Conservation (phyloP, 2,329 filamentous ascomycete species). For the Clarireedia hainanense region DNA sequence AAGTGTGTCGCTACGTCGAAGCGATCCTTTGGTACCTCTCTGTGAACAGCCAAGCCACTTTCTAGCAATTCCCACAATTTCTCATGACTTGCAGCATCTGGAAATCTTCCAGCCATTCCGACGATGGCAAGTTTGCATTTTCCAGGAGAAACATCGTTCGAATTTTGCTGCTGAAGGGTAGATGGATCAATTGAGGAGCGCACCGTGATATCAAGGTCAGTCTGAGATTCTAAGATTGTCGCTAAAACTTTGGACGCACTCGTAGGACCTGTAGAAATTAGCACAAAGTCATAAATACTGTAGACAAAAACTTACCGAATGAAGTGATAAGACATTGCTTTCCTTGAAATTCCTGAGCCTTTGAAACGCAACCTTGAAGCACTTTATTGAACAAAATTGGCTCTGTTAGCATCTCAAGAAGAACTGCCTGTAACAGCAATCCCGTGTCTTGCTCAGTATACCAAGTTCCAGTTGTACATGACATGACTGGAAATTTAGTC, state of each 20-base stretch:
- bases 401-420: conserved; percentile 43
- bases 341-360: conserved; percentile 34
- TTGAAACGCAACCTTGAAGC: conserved; percentile 39
- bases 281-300: not conserved
- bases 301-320: conserved; percentile 30
- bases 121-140: conserved; percentile 59
- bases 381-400: conserved; percentile 41
- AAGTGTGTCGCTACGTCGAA: conserved; percentile 66
- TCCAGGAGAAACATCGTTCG: conserved; percentile 5
- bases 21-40: conserved; percentile 57
- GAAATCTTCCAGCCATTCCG: conserved; percentile 72
- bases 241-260: conserved; percentile 33
- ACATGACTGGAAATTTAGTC: conserved; percentile 43
- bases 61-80: conserved; percentile 68
- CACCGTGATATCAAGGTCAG: conserved; percentile 4
- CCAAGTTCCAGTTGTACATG: conserved; percentile 32
- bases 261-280: conserved; percentile 39
- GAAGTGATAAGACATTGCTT: conserved; percentile 40
- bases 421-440: conserved; percentile 13
- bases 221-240: conserved; percentile 5
- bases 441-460: conserved; percentile 11
- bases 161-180: not conserved
- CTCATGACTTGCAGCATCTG: conserved; percentile 62
- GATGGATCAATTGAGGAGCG: not conserved
- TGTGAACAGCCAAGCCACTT: conserved; percentile 67